These are phyloP conservation scores for Penicillium sp. DNA, from an alignment of 2,329 filamentous ascomycete species.

Conservation along the genomic window DNA sequence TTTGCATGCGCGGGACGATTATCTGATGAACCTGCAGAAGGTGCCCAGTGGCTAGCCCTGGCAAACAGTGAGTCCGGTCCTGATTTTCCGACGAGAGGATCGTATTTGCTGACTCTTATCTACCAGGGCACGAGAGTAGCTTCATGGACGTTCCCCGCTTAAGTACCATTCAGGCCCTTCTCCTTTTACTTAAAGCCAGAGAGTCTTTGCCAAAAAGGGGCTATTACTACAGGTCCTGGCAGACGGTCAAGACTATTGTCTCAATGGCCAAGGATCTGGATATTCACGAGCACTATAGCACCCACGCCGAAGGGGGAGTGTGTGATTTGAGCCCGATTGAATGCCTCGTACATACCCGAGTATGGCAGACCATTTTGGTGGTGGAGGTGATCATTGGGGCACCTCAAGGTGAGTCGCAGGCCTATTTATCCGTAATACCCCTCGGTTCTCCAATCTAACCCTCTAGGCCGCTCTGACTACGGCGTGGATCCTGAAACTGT, in stretches of 20 bases:
- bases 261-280: constrained; percentile 91
- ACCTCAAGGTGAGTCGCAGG: constrained; percentile 65
- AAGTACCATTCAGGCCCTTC: constrained; percentile 83
- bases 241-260: constrained; percentile 85
- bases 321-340: constrained; percentile 68
- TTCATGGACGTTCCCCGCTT: constrained; percentile 89
- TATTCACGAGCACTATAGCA: constrained; percentile 76
- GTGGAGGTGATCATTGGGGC: constrained; percentile 91
- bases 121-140: constrained; percentile 74
- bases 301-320: constrained; percentile 64
- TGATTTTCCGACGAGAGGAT: no score
- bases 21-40: constrained; percentile 75
- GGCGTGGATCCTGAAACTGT: constrained; percentile 69
- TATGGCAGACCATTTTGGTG: constrained; percentile 84
- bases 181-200: constrained; percentile 83
- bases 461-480: constrained; percentile 68
- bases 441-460: constrained; percentile 11
- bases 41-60: constrained; percentile 87
- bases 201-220: constrained; percentile 89
- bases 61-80: constrained; percentile 62
- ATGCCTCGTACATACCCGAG: constrained; percentile 74
- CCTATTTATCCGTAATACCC: not conserved
- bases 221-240: constrained; percentile 97
- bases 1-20: constrained; percentile 84
- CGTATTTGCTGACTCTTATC: constrained; percentile 25